Evolutionary conservation across 106 monocot genomes (phyloP).

Genomic region (Xerophyta viscosa): DNA sequence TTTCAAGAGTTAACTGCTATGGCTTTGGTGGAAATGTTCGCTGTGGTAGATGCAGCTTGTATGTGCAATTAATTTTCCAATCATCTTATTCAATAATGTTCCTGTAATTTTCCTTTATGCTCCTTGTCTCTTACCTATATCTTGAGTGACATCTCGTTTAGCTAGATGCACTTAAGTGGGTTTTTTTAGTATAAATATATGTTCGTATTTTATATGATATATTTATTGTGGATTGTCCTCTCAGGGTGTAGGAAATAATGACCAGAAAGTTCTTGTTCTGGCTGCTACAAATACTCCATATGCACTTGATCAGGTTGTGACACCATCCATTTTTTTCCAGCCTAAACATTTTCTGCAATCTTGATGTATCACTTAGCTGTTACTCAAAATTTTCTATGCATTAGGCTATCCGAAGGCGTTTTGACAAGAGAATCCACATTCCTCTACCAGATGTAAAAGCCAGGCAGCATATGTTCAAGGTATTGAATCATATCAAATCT

Average conservation of each 20-base stretch:
- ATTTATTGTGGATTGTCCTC: conserved; percentile 1
- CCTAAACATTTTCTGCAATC: too few relatives aligned
- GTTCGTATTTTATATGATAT: background rate
- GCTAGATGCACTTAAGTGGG: too few relatives aligned
- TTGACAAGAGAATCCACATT: conserved; percentile 84
- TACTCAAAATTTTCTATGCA: background rate
- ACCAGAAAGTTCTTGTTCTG: conserved; percentile 79
- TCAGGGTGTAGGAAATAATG: conserved; percentile 82
- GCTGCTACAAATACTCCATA: conserved; percentile 87
- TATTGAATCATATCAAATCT: conserved; percentile 5
- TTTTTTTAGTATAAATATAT: background rate
- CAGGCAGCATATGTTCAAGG: conserved; percentile 90
- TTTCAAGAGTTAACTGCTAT: too few relatives aligned
- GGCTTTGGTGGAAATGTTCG: too few relatives aligned
- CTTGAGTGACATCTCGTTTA: too few relatives aligned
- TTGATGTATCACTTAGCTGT: too few relatives aligned
- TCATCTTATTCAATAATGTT: too few relatives aligned
- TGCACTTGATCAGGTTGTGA: conserved; percentile 73
- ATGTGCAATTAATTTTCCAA: too few relatives aligned
- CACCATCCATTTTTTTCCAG: too few relatives aligned
- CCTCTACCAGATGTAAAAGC: conserved; percentile 82
- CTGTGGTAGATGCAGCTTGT: too few relatives aligned
- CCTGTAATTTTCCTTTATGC: too few relatives aligned
- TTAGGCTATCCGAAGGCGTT: conserved; percentile 72
- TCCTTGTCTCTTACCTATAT: too few relatives aligned